Evolutionary conservation across 495 filamentous ascomycete species (phyloP), one percentile per base, ranked within the genome.

Genomic region (Penicillium coprophilum): DNA sequence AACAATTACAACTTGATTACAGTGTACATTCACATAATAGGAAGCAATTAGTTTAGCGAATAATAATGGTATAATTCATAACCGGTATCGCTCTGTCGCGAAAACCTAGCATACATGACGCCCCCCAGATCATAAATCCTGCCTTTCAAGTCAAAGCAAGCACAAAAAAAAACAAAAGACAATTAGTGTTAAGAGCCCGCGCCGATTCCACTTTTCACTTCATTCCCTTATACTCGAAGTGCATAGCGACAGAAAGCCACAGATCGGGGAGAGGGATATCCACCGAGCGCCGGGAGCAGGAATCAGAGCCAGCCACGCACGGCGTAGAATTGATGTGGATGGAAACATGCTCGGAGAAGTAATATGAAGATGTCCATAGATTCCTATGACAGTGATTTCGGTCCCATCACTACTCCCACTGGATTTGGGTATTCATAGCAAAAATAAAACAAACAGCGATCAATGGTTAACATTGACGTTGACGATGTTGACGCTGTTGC

Each of bases 401-500:
- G 12, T 8, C 7, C 21, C 6, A 27, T 46, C 6, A 27, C 36
- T 13, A 21, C 27, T 31, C 17, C 9, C 41, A 17, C 12, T 27
- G 20, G 8, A 23, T 0, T 24, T 28, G 51, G 28, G 40, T 24
- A 36, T 46, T 27, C 51, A 45, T 17, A 38, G 40, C 34, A 7
- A 17, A 13, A 24, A 34, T 1, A 21, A 19, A 36, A 36, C 4
- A 15, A 36, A 36, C 34, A 36, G 34, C 8, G 31, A 30, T 52
- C 46, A 55, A 13, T 34, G 23, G 9, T 48, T 57, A 11, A 20
- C 30, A 17, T 47, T 31, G 27, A 72, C 2, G 43, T 72, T 77
- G 64, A 27, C 24, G 24, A 20, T 23, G 20, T 31, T 47, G 27
- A 72, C 4, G 45, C 74, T 77, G 64, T 76, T 77, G 52, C 71